phyloP scores from a whole-genome alignment of 306 rosid species.

The Inga leiocalycina region DNA sequence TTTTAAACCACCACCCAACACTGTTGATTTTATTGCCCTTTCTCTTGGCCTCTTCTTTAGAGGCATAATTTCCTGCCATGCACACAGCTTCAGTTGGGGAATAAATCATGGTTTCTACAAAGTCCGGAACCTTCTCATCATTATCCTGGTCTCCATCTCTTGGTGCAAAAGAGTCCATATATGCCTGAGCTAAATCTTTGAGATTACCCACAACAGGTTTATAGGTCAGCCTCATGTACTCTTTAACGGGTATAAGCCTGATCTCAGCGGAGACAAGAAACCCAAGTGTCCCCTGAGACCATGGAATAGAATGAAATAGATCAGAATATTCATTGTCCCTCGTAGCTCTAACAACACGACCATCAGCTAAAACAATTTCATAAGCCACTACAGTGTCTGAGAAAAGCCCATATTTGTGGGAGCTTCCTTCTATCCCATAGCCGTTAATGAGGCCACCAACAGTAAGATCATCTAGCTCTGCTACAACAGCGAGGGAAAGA shows the following conservation, averaged over 20 bases:
- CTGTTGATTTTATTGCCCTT: slow-evolving; percentile 84
- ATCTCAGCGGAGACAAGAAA: slow-evolving; percentile 96
- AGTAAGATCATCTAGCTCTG: slow-evolving; percentile 97
- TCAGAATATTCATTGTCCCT: slow-evolving; percentile 87
- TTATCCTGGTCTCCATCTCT: slow-evolving; percentile 91
- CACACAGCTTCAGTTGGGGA: slow-evolving; percentile 71
- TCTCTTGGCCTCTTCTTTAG: slow-evolving; percentile 89
- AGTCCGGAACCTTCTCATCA: slow-evolving; percentile 86
- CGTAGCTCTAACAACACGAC: slow-evolving; percentile 90
- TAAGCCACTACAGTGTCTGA: slow-evolving; percentile 92
- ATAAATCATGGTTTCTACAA: slow-evolving; percentile 92
- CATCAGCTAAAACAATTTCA: slow-evolving; percentile 90
- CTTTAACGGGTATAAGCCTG: slow-evolving; percentile 81
- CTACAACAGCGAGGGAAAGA: slow-evolving; percentile 91
- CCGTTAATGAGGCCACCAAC: slow-evolving; percentile 99
- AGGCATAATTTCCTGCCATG: slow-evolving; percentile 90
- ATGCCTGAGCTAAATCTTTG: slow-evolving; percentile 79
- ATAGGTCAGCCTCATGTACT: slow-evolving; percentile 90
- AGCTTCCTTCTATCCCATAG: slow-evolving; percentile 97
- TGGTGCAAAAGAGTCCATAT: slow-evolving; percentile 82
- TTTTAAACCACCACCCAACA: slow-evolving; percentile 96
- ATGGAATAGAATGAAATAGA: slow-evolving; percentile 83
- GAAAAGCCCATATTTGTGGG: slow-evolving; percentile 89
- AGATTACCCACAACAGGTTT: slow-evolving; percentile 78
- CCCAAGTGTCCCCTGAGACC: slow-evolving; percentile 99